phyloP scores from a whole-genome alignment of 805 yeast species.

The Helenozyma baotianmanensis region DNA sequence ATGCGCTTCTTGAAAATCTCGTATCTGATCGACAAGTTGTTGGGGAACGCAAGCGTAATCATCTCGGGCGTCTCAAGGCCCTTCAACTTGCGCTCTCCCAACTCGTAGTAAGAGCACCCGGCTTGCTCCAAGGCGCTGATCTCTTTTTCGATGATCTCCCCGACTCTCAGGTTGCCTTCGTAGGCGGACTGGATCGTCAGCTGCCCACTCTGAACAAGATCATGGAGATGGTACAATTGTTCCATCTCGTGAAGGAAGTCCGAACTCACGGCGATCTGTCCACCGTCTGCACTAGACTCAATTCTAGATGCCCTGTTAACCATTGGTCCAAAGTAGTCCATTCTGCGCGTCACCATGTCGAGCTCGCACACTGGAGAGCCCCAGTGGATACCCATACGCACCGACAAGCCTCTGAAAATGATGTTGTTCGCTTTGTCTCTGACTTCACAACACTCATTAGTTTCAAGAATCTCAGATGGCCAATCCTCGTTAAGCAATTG shows the following conservation, averaged over 20 bases:
- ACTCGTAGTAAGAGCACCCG: conserved; percentile 61
- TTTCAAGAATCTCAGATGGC: conserved; percentile 88
- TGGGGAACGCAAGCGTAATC: conserved; percentile 76
- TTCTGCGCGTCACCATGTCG: conserved; percentile 90
- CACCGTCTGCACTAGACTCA: conserved; percentile 94
- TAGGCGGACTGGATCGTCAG: conserved; percentile 36
- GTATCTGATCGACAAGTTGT: conserved; percentile 55
- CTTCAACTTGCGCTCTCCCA: conserved; percentile 87
- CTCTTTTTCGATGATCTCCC: conserved; percentile 60
- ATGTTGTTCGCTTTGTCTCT: conserved; percentile 55
- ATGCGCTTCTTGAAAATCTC: conserved; percentile 34
- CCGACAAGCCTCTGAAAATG: conserved; percentile 85
- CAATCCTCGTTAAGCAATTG: conserved; percentile 81
- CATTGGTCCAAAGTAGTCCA: conserved; percentile 99
- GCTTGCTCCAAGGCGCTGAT: conserved; percentile 57
- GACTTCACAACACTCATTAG: conserved; percentile 79
- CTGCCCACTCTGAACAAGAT: conserved; percentile 28
- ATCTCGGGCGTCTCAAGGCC: conserved; percentile 92
- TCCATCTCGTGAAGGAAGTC: conserved; percentile 75
- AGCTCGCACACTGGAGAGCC: conserved; percentile 95
- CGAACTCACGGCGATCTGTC: conserved; percentile 85
- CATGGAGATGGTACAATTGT: conserved; percentile 48
- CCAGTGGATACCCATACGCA: conserved; percentile 98
- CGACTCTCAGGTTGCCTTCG: conserved; percentile 44
- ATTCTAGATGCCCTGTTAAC: conserved; percentile 94